Evolutionary conservation across 352 stramenopile genomes (phyloP).

Genomic region (Plasmopara halstedii): DNA sequence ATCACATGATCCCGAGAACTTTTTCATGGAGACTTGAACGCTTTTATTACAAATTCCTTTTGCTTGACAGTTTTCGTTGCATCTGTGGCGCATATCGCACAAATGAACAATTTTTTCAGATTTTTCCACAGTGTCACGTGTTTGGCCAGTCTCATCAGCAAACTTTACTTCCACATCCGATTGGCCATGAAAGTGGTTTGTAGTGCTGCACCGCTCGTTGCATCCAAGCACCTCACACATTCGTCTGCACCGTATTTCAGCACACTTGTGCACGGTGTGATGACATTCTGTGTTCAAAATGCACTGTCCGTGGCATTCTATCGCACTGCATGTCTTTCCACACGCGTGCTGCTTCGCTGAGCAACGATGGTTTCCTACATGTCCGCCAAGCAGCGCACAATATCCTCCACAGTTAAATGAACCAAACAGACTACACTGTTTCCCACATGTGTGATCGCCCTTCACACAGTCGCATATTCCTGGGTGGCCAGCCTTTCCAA

Average conservation of each 20-base stretch:
- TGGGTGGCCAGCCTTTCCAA: conserved; percentile 24
- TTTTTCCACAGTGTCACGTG: background rate
- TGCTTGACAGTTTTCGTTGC: conserved; percentile 16
- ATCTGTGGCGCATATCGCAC: conserved; percentile 25
- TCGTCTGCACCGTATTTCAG: conserved; percentile 23
- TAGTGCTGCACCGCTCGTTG: conserved; percentile 20
- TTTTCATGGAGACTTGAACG: conserved; percentile 24
- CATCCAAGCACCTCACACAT: conserved; percentile 27
- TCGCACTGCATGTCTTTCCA: conserved; percentile 20
- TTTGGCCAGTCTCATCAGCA: conserved; percentile 17
- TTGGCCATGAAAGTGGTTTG: conserved; percentile 37
- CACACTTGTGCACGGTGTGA: conserved; percentile 33
- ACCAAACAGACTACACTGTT: conserved; percentile 12
- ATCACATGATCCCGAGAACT: conserved; percentile 24
- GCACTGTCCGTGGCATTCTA: conserved; percentile 26
- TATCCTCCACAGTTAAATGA: conserved; percentile 27
- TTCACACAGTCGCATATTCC: conserved; percentile 32
- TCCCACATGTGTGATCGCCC: conserved; percentile 31
- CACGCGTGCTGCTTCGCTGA: conserved; percentile 30
- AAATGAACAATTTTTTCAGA: conserved; percentile 11
- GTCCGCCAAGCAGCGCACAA: conserved; percentile 19
- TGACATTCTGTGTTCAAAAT: conserved; percentile 17
- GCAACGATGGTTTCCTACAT: conserved; percentile 28
- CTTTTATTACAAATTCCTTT: conserved; percentile 29
- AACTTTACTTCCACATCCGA: conserved; percentile 8